Base-by-base conservation (phyloP, 306 rosid species). In the Vigna trinervia region DNA sequence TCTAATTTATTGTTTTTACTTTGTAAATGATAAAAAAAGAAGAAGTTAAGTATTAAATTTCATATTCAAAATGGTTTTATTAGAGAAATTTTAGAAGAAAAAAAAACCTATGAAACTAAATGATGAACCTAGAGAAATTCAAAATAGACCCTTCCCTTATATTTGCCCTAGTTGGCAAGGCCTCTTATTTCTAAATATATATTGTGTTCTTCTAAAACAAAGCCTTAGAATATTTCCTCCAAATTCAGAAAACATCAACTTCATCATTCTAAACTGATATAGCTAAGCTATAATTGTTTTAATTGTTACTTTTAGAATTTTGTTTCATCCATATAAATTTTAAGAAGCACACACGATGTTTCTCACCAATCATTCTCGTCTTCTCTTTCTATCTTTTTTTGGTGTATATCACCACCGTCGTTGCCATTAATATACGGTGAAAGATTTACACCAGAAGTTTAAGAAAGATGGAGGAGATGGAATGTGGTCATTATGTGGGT, bases 401-500 rank as follows among this genome's bases (percentile, higher is more conserved):
- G 34, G 34, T 30, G 34, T 30, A 30, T 30, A 30, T 4, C 5
- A 30, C 34, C 34, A 4, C 34, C 5, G 34, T 30, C 4, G 34
- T 30, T 30, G 34, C 1, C 34, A 30, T 30, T 30, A 3, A 30
- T 30, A 30, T 30, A 30, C 66, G 66, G 26, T 5, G 60, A 22
- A 17, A 43, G 38, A 34, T 3, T 1, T 2, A 4, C 38, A 5
- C 6, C 6, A 34, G 36, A 32, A 77, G 28, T 26, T 26, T 26
- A 26, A 26, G 0, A 1, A 14, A 28, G 46, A 57, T 19, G 51
- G 50, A 69, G 6, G 78, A 50, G 53, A 47, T 11, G 38, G 8
- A 2, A 12, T 71, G 51, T 19, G 50, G 26, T 12, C 36, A 69
- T 78, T 43, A 22, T 15, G 66, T 47, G 32, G 78, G 73, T 38